Conservation (phyloP, 2,329 filamentous ascomycete species). For the Emmonsiellopsis sp. region DNA sequence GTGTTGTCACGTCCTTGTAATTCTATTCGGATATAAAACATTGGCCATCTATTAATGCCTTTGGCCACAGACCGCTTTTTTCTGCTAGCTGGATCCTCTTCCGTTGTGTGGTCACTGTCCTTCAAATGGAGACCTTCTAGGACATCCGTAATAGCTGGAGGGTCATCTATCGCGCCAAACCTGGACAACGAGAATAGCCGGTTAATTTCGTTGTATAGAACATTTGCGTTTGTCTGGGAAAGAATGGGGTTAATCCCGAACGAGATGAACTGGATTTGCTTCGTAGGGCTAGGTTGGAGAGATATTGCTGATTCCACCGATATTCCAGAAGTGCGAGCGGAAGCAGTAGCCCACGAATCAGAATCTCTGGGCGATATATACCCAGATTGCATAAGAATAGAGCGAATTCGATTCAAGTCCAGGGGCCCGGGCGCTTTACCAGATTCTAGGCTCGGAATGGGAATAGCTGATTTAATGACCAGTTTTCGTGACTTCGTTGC, state of each 20-base stretch:
- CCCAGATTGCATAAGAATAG: constrained; percentile 56
- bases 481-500: constrained; percentile 28
- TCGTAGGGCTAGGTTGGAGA: constrained; percentile 58
- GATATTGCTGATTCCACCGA: constrained; percentile 64
- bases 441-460: background rate
- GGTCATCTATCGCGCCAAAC: constrained; percentile 57
- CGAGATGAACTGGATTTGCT: constrained; percentile 69
- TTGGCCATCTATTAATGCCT: constrained; percentile 71
- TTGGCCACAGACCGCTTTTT: constrained; percentile 44
- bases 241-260: constrained; percentile 60
- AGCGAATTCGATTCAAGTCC: constrained; percentile 23
- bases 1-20: constrained; percentile 30
- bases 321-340: constrained; percentile 53
- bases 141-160: constrained; percentile 25
- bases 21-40: constrained; percentile 71
- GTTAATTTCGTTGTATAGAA: constrained; percentile 72
- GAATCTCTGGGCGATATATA: constrained; percentile 47
- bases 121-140: constrained; percentile 22
- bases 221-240: constrained; percentile 46
- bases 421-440: background rate
- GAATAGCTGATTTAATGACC: constrained; percentile 16
- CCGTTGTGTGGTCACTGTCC: constrained; percentile 19
- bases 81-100: constrained; percentile 26
- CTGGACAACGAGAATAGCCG: constrained; percentile 62
- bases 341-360: constrained; percentile 59